These are phyloP conservation scores for Syzygium grande DNA, from an alignment of 345 rosid species.

Conservation along the genomic window DNA sequence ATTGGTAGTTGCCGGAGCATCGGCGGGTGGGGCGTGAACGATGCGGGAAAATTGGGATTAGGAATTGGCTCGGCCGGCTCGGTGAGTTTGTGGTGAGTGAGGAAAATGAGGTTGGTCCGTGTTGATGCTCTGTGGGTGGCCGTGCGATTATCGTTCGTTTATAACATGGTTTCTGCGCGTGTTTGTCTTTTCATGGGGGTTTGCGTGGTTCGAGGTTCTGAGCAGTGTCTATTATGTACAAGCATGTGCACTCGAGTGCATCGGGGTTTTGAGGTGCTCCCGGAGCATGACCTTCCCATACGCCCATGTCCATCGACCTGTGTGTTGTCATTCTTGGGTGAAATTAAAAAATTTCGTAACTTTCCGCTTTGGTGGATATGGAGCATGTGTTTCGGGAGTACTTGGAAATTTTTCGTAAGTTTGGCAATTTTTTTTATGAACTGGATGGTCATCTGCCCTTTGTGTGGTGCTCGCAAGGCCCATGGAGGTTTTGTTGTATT, in stretches of 20 bases:
- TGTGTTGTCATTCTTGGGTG: background rate
- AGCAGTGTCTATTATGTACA: background rate
- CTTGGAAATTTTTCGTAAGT: background rate
- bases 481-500: background rate
- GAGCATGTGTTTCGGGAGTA: background rate
- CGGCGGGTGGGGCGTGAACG: background rate
- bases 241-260: background rate
- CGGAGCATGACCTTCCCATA: background rate
- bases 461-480: background rate
- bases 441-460: background rate
- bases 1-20: background rate
- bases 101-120: background rate
- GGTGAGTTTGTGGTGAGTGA: background rate
- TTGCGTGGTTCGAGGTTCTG: background rate
- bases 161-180: background rate
- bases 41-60: background rate
- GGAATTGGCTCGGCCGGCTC: background rate
- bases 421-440: background rate
- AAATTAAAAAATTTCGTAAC: background rate
- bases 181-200: background rate
- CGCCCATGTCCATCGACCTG: background rate
- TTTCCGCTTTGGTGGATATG: background rate
- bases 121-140: background rate
- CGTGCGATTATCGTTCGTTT: background rate
- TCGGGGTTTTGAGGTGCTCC: background rate